phyloP scores from a whole-genome alignment of 192 early-diverging fungal species.

The Coemansia sp. region DNA sequence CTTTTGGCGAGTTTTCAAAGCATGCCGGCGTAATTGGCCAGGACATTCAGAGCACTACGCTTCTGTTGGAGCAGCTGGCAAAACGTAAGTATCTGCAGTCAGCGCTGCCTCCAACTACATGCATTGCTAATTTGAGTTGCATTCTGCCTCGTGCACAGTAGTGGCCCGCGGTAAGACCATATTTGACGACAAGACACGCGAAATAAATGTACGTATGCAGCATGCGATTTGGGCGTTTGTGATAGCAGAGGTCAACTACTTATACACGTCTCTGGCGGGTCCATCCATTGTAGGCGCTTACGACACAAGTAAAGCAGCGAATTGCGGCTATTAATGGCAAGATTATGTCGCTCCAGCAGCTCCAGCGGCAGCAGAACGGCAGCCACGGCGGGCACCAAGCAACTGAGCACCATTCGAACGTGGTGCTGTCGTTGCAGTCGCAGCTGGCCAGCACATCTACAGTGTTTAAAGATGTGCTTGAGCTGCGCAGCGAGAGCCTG shows the following conservation, averaged over 20 bases:
- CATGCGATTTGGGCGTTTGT: background rate
- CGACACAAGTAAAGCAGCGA: conserved; percentile 90
- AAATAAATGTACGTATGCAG: conserved; percentile 74
- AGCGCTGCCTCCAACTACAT: background rate
- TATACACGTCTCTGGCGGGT: background rate
- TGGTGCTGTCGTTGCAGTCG: conserved; percentile 90
- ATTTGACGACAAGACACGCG: conserved; percentile 94
- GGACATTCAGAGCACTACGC: conserved; percentile 83
- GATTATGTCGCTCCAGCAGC: conserved; percentile 75
- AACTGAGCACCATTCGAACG: conserved; percentile 86
- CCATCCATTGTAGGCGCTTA: conserved; percentile 68
- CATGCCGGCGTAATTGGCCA: conserved; percentile 81
- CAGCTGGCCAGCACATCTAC: conserved; percentile 87
- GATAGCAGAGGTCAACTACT: background rate
- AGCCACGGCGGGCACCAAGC: conserved; percentile 70
- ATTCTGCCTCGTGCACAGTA: conserved; percentile 17
- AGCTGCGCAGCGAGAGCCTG: conserved; percentile 93
- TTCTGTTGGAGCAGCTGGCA: conserved; percentile 83
- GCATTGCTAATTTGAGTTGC: background rate
- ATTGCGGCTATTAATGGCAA: conserved; percentile 92
- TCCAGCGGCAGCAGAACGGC: conserved; percentile 61
- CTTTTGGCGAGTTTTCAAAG: conserved; percentile 75
- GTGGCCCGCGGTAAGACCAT: conserved; percentile 94
- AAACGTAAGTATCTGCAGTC: conserved; percentile 51
- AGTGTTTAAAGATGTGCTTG: conserved; percentile 93